A percentile compares a stretch with the other conserved stretches of the same genome.
These are phyloP conservation scores for Schoenoplectus tabernaemontani DNA, from an alignment of 202 grass and related monocot species.

Conservation along the genomic window DNA sequence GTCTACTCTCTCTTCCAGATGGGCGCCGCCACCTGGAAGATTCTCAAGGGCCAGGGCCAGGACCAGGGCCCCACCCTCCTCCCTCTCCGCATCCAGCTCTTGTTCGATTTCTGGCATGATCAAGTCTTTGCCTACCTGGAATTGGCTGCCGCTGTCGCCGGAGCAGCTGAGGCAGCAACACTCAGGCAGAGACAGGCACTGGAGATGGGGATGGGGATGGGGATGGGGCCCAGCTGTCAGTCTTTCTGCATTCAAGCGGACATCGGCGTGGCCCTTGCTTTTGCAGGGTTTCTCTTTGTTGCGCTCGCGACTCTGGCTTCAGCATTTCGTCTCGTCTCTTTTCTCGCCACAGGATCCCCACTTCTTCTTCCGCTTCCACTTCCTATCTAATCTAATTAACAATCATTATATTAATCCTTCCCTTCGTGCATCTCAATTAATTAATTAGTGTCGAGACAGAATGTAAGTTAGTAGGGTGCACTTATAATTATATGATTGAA, in stretches of 20 bases:
- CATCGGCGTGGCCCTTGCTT: constrained; percentile 53
- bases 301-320: constrained; percentile 43
- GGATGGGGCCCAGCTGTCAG: no score
- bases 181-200: background rate
- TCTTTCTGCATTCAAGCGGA: constrained; percentile 41
- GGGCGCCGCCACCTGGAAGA: constrained; percentile 47
- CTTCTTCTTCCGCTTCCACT: background rate
- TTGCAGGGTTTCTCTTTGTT: constrained; percentile 55
- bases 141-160: constrained; percentile 32
- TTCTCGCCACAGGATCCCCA: constrained; percentile 49
- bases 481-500: no score
- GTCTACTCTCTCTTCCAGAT: constrained; percentile 63
- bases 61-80: constrained; percentile 50
- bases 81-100: constrained; percentile 63
- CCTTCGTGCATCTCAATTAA: no score
- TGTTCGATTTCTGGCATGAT: constrained; percentile 92
- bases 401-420: no score
- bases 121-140: constrained; percentile 74
- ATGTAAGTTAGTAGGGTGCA: no score
- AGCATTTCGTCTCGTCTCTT: constrained; percentile 47
- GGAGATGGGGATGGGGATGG: background rate
- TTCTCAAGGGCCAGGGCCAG: no score
- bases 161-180: constrained; percentile 31
- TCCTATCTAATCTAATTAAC: background rate
- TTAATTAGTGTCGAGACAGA: no score